phyloP scores from a whole-genome alignment of 495 filamentous ascomycete species.

The Talaromyces liani region DNA sequence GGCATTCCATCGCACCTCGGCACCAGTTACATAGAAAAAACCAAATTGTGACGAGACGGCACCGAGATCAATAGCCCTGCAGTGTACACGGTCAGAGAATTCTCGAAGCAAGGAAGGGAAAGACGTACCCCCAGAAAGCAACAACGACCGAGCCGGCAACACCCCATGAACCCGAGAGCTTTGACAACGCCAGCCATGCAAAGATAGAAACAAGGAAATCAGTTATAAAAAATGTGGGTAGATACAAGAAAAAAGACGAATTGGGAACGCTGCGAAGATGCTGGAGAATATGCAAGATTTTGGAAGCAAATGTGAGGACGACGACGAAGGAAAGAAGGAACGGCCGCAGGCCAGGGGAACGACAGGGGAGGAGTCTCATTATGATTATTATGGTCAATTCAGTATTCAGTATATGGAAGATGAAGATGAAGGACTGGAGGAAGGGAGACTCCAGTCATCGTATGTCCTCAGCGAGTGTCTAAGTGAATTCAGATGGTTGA shows the following conservation, averaged over 20 bases:
- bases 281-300: slow-evolving; percentile 17
- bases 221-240: slow-evolving; percentile 19
- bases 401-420: background rate
- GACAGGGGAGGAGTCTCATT: slow-evolving; percentile 4
- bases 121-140: background rate
- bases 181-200: slow-evolving; percentile 14
- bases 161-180: background rate
- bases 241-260: slow-evolving; percentile 12
- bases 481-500: background rate
- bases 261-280: slow-evolving; percentile 13
- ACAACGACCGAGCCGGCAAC: background rate
- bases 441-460: background rate
- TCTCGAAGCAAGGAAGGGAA: background rate
- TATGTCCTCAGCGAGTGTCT: background rate
- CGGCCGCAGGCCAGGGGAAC: slow-evolving; percentile 6
- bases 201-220: slow-evolving; percentile 12
- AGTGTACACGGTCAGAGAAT: background rate
- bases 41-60: slow-evolving; percentile 17
- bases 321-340: slow-evolving; percentile 16
- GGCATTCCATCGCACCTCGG: slow-evolving; percentile 20
- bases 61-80: slow-evolving; percentile 12
- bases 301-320: slow-evolving; percentile 15
- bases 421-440: background rate
- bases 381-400: background rate
- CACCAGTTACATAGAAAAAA: slow-evolving; percentile 21